Evolutionary conservation across 805 yeast species (phyloP).

Genomic region (Komagataella pastoris): DNA sequence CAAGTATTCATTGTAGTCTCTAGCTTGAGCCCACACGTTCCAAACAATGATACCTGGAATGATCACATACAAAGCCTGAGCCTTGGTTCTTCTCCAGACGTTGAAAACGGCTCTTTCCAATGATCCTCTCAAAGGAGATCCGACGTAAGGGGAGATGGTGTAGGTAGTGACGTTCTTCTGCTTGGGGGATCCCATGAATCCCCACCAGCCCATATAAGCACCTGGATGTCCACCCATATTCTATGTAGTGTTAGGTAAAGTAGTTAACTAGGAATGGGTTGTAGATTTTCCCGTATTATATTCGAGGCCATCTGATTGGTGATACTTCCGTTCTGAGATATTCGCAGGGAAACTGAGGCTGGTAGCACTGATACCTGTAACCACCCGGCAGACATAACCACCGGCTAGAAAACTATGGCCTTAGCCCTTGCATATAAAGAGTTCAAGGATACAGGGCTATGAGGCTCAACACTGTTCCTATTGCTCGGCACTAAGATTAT

Average conservation of each 20-base stretch:
- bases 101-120: slow-evolving; percentile 81
- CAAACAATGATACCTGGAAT: slow-evolving; percentile 74
- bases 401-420: neutral
- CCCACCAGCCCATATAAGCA: slow-evolving; percentile 98
- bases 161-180: slow-evolving; percentile 81
- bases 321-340: neutral
- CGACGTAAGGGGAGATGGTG: slow-evolving; percentile 88
- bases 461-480: neutral
- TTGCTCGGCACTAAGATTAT: neutral
- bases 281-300: neutral
- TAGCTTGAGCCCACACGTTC: slow-evolving; percentile 77
- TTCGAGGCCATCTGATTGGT: neutral
- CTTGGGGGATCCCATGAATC: slow-evolving; percentile 68
- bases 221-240: slow-evolving; percentile 59
- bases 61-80: slow-evolving; percentile 66
- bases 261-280: neutral
- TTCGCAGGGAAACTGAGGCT: neutral
- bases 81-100: slow-evolving; percentile 84
- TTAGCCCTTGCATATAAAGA: neutral
- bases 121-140: slow-evolving; percentile 81
- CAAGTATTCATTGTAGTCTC: slow-evolving; percentile 84
- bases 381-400: neutral
- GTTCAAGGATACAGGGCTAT: neutral
- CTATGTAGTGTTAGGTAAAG: slow-evolving; percentile 4
- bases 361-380: neutral